A percentile compares a stretch with the other conserved stretches of the same genome.
Evolutionary conservation across 805 yeast genomes (phyloP).

Genomic region (Zygoascus biomembranicola): DNA sequence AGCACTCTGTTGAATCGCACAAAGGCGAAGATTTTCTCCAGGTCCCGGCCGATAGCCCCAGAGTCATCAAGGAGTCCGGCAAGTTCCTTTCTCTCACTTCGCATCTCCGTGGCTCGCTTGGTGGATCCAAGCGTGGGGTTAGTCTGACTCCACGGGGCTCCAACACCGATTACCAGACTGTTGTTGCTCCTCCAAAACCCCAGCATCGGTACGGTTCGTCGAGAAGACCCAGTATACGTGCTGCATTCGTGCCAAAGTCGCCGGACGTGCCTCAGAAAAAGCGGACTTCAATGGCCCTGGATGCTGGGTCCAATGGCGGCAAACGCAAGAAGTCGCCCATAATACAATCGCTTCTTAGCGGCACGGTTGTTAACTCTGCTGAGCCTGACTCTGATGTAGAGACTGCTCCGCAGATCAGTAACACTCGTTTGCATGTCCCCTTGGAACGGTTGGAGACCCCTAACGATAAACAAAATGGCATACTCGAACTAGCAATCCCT

Average conservation of each 20-base stretch:
- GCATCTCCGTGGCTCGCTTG: background rate
- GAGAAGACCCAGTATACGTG: background rate
- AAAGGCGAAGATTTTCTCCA: no score
- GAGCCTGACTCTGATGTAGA: no score
- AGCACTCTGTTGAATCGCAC: no score
- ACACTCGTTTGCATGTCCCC: background rate
- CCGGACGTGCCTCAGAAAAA: background rate
- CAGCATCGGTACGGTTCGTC: background rate
- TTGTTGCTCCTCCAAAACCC: background rate
- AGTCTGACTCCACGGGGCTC: background rate
- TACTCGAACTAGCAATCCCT: background rate
- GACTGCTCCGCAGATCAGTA: no score
- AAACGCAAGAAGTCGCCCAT: background rate
- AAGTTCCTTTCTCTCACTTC: background rate
- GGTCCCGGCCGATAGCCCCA: background rate
- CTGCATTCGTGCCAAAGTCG: background rate
- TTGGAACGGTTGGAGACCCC: background rate
- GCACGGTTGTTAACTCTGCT: background rate
- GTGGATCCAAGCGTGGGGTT: background rate
- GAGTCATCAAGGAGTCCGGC: background rate
- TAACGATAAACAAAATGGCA: background rate
- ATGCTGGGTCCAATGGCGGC: background rate
- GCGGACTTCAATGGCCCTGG: background rate
- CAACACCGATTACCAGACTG: background rate
- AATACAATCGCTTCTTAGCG: background rate